These are phyloP conservation scores for Colletotrichum zoysiae DNA, from an alignment of 2,329 filamentous ascomycete species.

Conservation along the genomic window DNA sequence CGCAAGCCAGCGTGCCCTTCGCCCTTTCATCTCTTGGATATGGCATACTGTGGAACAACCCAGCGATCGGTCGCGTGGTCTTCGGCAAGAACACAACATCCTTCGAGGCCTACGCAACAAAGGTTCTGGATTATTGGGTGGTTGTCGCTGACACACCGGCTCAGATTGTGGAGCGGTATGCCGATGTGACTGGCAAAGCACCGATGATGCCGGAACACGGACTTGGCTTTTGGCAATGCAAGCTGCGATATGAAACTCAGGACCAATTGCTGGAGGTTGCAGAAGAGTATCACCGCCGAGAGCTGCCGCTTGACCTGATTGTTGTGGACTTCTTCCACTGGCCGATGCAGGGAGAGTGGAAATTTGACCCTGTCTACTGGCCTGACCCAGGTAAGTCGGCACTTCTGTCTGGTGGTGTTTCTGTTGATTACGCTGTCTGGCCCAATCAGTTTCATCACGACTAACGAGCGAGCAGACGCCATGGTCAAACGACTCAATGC, in stretches of 20 bases:
- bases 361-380: conserved; percentile 73
- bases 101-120: conserved; percentile 68
- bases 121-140: conserved; percentile 70
- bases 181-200: conserved; percentile 64
- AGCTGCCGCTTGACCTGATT: conserved; percentile 71
- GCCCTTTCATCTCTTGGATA: conserved; percentile 68
- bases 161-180: conserved; percentile 66
- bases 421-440: no score
- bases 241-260: conserved; percentile 72
- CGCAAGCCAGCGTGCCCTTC: conserved; percentile 72
- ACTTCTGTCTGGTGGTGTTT: no score
- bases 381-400: conserved; percentile 62
- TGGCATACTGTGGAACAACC: conserved; percentile 73
- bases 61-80: conserved; percentile 67
- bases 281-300: conserved; percentile 65
- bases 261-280: conserved; percentile 70
- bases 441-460: no score
- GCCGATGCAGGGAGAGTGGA: conserved; percentile 76
- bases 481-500: conserved; percentile 73
- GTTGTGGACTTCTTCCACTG: conserved; percentile 76
- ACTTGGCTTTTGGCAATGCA: conserved; percentile 73
- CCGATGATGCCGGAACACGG: conserved; percentile 75
- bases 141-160: conserved; percentile 65
- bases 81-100: conserved; percentile 69
- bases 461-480: conserved; percentile 53